Evolutionary conservation across 148 eudicot genomes (phyloP).

Genomic region (Oxyria digyna): DNA sequence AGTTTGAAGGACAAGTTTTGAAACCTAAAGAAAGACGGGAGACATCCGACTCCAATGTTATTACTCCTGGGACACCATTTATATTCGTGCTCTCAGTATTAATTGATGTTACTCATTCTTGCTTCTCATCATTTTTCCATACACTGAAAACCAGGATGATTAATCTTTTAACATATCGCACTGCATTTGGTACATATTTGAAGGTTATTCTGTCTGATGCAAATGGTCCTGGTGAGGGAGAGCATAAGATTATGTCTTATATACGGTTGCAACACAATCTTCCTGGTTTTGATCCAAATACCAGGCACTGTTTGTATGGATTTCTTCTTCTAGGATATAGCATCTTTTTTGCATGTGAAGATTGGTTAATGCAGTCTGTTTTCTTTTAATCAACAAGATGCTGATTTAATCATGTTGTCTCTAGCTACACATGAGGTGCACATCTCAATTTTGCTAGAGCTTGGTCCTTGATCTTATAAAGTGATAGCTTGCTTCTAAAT

Average conservation of each 20-base stretch:
- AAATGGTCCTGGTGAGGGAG: too few species aligned
- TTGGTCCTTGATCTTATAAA: slow-evolving; percentile 21
- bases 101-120: slow-evolving; percentile 11
- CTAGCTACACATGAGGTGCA: slow-evolving; percentile 98
- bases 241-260: too few species aligned
- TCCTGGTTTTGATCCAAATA: slow-evolving; percentile 94
- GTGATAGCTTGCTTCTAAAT: too few species aligned
- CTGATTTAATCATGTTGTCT: slow-evolving; percentile 92
- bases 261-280: too few species aligned
- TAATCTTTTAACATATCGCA: slow-evolving; percentile 23
- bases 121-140: slow-evolving; percentile 22
- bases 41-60: too few species aligned
- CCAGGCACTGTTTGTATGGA: slow-evolving; percentile 92
- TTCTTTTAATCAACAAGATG: slow-evolving; percentile 68
- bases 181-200: too few species aligned
- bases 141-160: slow-evolving; percentile 36
- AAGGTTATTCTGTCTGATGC: too few species aligned
- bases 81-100: too few species aligned
- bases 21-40: too few species aligned
- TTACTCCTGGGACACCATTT: too few species aligned
- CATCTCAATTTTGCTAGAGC: slow-evolving; percentile 95
- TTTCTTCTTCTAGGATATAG: slow-evolving; percentile 8
- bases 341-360: not conserved
- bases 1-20: too few species aligned
- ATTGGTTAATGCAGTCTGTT: too few species aligned